Conservation (phyloP, 257 asterid genomes). For the Datura wrightii region DNA sequence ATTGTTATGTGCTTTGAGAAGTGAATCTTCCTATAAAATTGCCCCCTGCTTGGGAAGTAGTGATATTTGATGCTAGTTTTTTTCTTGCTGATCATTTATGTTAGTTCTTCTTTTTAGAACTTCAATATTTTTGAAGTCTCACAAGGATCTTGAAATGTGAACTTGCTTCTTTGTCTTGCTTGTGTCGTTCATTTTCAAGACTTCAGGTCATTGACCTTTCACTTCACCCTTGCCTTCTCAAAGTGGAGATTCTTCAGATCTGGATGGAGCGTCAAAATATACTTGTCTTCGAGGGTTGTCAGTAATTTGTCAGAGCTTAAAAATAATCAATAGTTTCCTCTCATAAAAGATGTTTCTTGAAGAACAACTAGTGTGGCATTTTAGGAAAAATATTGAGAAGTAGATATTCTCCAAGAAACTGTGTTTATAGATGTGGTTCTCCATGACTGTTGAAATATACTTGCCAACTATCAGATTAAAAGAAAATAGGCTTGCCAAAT, state of each 20-base stretch:
- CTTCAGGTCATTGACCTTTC: slow-evolving; percentile 9
- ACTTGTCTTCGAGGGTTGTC: background rate
- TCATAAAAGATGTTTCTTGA: slow-evolving; percentile 6
- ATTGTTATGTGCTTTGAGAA: slow-evolving; percentile 1
- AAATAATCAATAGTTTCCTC: background rate
- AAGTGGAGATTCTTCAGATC: slow-evolving; percentile 27
- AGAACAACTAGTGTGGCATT: background rate
- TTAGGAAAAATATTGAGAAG: background rate
- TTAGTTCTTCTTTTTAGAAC: background rate
- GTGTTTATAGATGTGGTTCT: background rate
- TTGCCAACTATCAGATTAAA: background rate
- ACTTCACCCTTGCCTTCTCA: slow-evolving; percentile 23
- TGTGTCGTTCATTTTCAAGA: slow-evolving; percentile 22
- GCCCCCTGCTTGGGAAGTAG: background rate
- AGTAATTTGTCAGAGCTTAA: background rate
- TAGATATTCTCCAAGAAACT: slow-evolving; percentile 11
- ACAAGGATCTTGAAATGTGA: background rate
- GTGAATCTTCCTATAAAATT: background rate
- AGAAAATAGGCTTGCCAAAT: background rate
- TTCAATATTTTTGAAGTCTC: background rate
- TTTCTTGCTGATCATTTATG: background rate
- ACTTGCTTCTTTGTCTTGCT: background rate
- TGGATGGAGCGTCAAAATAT: slow-evolving; percentile 1
- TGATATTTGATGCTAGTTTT: background rate
- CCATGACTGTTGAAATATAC: slow-evolving; percentile 9